Base-by-base conservation (phyloP, 352 stramenopile species). In the Peronospora belbahrii region DNA sequence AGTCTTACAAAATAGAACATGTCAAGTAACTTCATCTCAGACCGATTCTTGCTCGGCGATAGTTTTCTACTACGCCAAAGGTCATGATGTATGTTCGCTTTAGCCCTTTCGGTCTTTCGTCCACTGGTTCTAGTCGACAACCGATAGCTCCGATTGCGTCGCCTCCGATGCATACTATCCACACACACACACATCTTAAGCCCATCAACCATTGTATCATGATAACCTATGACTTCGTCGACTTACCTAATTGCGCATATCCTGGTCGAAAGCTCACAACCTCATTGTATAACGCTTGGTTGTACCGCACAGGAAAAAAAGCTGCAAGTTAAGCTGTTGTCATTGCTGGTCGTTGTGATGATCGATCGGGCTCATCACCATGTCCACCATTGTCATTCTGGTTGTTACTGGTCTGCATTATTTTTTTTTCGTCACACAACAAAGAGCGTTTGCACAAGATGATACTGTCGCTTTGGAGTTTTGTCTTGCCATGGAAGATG, bases 81-180 rank as follows among this genome's bases (percentile, higher is more conserved):
- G 90, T 97, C 91, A 97, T 97, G 42, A 98, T 97, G 60, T 97
- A 97, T 6, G 93, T 72, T 46, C 79, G 69, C 35, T 70, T 40
- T 2, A 35, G 32, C 2, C 49, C 35, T 23, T 52, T 27, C 2
- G 44, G 24, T 33, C 39, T 42, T 42, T 34, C 31, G 36, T 66
- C 48, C 11, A 71, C 15, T 2, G 47, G 47, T 63, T 97, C 86
- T 32, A 94, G 48, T 20, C 86, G 77, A 49, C 85, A 87, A 63
- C 85, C 97, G 47, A 97, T 91, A 10, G 89, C 87, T 31, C 88
- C 88, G 7, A 96, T 78, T 13, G 89, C 72, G 39, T 80, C 70
- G 24, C 66, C 69, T 57, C 94, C 84, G 17, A 73, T 79, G 58
- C 92, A 96, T 2, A 63, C 68, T 85, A 30, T 4, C n/a, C n/a